Evolutionary conservation across 2,329 filamentous ascomycete species (phyloP), one percentile per base, ranked within the genome.

Genomic region (Trichoderma aggressivum): DNA sequence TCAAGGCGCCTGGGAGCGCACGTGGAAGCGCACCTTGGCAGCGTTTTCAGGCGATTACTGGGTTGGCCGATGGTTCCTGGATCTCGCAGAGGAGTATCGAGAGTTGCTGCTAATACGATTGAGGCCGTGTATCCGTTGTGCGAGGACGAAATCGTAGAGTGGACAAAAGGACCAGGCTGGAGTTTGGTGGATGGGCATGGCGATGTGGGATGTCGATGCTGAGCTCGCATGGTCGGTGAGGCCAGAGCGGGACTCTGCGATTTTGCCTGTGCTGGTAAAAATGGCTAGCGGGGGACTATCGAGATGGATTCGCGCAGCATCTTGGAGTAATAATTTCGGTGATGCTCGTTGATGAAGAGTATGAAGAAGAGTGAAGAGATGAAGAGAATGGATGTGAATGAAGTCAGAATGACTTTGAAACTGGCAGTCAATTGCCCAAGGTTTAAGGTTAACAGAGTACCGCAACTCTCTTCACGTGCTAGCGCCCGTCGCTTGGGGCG

Each of bases 1-100:
- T 53, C n/a, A 56, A 18, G 16, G 30, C 32, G 43, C 34, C 68
- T 39, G 43, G 24, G 14, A 28, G 53, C 53, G 50, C 68, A 70
- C 68, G 68, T 65, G 61, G 53, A 63, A 26, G 32, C 47, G 50
- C 47, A 56, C 59, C 14, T 61, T 60, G 66, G 66, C 56, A 50
- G 56, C 14, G 18, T 18, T 32, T 43, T 21, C 21, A 53, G 39
- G 39, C 21, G 56, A 53, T n/a, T 14, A 34, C 30, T 50, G n/a
- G 21, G 63, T 34, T 28, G 36, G 63, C n/a, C 21, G 47, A 47
- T 32, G 34, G 56, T 61, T 60, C 66, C 66, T 61, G 39, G 56
- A 69, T 60, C 66, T 50, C 8, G 43, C 56, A 61, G 39, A 47
- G 34, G 10, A 21, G n/a, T 28, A 59, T 21, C 16, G 21, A 1